Conservation (phyloP, 345 rosid genomes). For the Aquilaria yunnanensis region DNA sequence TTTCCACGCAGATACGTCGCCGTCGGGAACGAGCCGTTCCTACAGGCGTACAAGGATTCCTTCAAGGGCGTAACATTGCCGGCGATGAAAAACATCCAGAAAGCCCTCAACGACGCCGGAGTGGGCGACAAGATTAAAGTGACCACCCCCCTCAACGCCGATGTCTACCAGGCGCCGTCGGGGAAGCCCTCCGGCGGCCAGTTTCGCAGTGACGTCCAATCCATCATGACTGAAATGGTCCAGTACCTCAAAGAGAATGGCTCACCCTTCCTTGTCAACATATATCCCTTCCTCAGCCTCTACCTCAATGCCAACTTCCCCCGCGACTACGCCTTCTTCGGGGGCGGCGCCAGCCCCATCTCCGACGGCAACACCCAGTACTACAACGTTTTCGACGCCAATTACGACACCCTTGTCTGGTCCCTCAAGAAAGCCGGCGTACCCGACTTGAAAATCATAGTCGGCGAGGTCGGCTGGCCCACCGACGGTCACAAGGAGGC, state of each 20-base stretch:
- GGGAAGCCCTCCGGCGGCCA: slow-evolving; percentile 61
- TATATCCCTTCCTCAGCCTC: slow-evolving; percentile 84
- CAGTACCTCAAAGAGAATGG: slow-evolving; percentile 33
- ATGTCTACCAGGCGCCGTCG: slow-evolving; percentile 53
- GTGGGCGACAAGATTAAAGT: slow-evolving; percentile 51
- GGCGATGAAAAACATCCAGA: slow-evolving; percentile 64
- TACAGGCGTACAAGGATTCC: slow-evolving; percentile 56
- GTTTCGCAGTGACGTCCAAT: slow-evolving; percentile 45
- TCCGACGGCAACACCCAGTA: slow-evolving; percentile 37
- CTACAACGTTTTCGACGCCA: slow-evolving; percentile 72
- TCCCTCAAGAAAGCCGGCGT: slow-evolving; percentile 43
- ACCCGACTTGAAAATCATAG: slow-evolving; percentile 42
- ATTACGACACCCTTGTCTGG: slow-evolving; percentile 72
- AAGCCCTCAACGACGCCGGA: slow-evolving; percentile 56
- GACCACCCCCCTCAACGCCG: slow-evolving; percentile 65
- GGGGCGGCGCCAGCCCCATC: slow-evolving; percentile 19
- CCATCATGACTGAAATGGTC: slow-evolving; percentile 35
- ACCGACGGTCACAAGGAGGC: slow-evolving; percentile 56
- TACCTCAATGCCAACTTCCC: slow-evolving; percentile 57
- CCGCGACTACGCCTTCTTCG: slow-evolving; percentile 54
- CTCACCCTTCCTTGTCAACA: slow-evolving; percentile 72
- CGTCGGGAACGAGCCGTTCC: slow-evolving; percentile 85
- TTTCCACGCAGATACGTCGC: slow-evolving; percentile 60
- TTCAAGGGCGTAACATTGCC: slow-evolving; percentile 40
- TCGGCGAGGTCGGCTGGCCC: slow-evolving; percentile 98